Evolutionary conservation across 352 stramenopile genomes (phyloP), one percentile per base, ranked within the genome.

Genomic region (Globisporangium irregulare): DNA sequence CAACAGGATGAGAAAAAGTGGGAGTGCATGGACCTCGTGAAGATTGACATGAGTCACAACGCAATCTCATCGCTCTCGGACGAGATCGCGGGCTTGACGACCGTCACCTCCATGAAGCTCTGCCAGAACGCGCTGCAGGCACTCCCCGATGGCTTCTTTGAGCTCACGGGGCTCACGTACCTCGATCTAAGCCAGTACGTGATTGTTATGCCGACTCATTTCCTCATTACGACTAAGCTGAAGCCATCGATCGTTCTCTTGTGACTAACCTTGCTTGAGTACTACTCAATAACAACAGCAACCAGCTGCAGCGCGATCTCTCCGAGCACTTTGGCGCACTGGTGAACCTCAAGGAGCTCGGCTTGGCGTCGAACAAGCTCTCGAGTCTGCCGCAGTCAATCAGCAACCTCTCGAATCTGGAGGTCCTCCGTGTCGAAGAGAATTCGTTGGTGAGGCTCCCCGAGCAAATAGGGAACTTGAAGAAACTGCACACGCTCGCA

Each of bases 31-130:
- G 87, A 93, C 64, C 65, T 94, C 46, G 57, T 90, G 48, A 94
- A 92, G 73, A 79, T 93, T 34, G 87, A 94, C 53, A 67, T 94
- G 61, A 94, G 87, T 58, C 87, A 93, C 71, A 93, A 94, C 66
- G 71, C 77, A 0, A 93, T 94, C 63, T 48, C 73, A 1, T 70
- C 64, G 12, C 76, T 94, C 50, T 74, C 73, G 22, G 75, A 84
- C 41, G 83, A 91, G 34, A 84, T 94, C 25, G 73, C 64, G 12
- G 74, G 12, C 22, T 64, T 95, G 10, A 72, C 73, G 29, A 81
- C 82, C 0, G 70, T 93, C 32, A 80, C 70, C 20, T 88, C 73
- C 7, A 74, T 93, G 63, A 93, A 93, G 53, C 62, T 95, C 60
- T 79, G 74, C 50, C 82, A 95, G 64, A 95, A 95, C 68, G 68